A percentile compares a stretch with the other conserved stretches of the same genome.
phyloP scores from a whole-genome alignment of 108 stramenopile species.

The Pseudonitzschia delicatissima region DNA sequence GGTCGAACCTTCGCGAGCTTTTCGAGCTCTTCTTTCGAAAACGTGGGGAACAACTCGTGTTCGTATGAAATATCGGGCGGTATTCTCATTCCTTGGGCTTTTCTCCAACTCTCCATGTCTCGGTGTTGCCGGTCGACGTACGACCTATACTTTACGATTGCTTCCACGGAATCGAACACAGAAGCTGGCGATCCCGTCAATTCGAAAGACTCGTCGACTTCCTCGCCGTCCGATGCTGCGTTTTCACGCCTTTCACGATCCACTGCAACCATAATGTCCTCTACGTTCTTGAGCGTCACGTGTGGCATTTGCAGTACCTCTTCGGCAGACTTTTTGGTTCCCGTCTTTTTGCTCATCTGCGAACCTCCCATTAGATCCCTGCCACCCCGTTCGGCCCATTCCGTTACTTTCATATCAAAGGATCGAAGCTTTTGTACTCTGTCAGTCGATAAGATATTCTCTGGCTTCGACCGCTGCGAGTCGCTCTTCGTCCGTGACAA shows the following conservation, averaged over 20 bases:
- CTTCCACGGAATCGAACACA: conserved; percentile 91
- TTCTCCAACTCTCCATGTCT: conserved; percentile 94
- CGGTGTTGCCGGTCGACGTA: conserved; percentile 85
- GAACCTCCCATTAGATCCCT: conserved; percentile 77
- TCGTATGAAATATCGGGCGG: conserved; percentile 86
- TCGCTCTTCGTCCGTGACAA: conserved; percentile 82
- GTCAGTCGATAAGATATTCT: conserved; percentile 66
- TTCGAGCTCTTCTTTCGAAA: conserved; percentile 91
- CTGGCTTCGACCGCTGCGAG: conserved; percentile 74
- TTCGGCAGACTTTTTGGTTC: conserved; percentile 84
- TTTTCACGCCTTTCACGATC: conserved; percentile 25
- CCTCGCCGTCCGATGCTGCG: conserved; percentile 13
- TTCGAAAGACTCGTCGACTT: neutral
- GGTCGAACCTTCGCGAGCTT: conserved; percentile 72
- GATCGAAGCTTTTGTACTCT: conserved; percentile 52
- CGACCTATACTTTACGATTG: conserved; percentile 84
- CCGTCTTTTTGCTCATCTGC: conserved; percentile 46
- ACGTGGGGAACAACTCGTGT: conserved; percentile 72
- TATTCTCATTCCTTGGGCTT: conserved; percentile 83
- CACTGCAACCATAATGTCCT: conserved; percentile 69
- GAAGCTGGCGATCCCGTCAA: conserved; percentile 53
- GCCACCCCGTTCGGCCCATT: conserved; percentile 79
- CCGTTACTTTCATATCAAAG: conserved; percentile 74
- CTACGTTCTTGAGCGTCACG: conserved; percentile 75
- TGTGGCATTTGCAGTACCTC: conserved; percentile 88